Evolutionary conservation across 2,329 filamentous ascomycete genomes (phyloP), one percentile per base, ranked within the genome.

Genomic region (Ampelomyces quisqualis): DNA sequence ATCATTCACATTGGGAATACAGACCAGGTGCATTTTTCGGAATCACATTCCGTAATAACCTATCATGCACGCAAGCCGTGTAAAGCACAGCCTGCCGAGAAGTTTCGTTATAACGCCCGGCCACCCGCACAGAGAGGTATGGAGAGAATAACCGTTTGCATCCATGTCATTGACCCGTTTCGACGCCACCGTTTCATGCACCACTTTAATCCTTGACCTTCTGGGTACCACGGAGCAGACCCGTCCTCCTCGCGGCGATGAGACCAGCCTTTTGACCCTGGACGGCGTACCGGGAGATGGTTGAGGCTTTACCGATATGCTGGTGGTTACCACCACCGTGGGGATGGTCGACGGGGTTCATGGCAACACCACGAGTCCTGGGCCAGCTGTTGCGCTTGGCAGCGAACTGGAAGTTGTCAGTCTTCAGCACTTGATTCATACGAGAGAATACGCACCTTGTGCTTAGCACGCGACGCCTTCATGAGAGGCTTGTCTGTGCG

Each of bases 321-420:
- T 98, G 93, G 78, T 98, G 93, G 85, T 98, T 97, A 95, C 93
- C 91, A 77, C 75, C 75, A 74, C 75, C 75, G 72, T 77, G 75
- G 67, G 75, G 75, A 84, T 98, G 93, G 80, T 98, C 93, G 71
- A 98, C 93, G 70, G 93, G 93, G 82, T 98, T 98, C 93, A 98
- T 98, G 78, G 93, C 93, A 86, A 98, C 93, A 96, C 93, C 93
- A 93, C 93, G 91, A 83, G 93, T 98, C 88, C 95, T 96, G 79
- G 93, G 93, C 93, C 93, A 98, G 73, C 85, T 91, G 89, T 98
- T 97, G 74, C 93, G 90, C 90, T 98, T 98, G 80, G 96, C 94
- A 67, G 90, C 90, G 80, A 95, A 98, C 88, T 67, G 30, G 29
- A 22, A 34, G 7, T 20, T 45, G 39, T 57, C 32, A 53, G 46